Conservation (phyloP, 768 basidiomycete species). For the Plicaturopsis crispa region DNA sequence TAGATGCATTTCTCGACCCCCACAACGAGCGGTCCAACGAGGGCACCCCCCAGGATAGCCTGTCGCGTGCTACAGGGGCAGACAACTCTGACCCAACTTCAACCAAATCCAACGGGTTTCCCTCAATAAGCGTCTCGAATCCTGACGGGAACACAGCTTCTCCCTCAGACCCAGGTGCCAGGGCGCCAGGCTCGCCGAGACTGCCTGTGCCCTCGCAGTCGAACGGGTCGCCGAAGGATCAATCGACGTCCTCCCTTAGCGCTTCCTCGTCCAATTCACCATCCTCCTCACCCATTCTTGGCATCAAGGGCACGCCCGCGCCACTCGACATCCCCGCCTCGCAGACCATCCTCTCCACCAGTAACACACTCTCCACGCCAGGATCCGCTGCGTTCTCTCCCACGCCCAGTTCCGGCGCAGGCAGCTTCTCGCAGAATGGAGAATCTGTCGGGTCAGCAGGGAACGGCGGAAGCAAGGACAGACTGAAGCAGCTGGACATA, state of each 20-base stretch:
- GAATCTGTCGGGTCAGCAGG: constrained; percentile 29
- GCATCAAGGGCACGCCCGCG: constrained; percentile 34
- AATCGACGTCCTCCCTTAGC: neutral
- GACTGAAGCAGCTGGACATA: constrained; percentile 73
- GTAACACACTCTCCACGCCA: constrained; percentile 46
- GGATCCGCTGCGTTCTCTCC: constrained; percentile 35
- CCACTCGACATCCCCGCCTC: constrained; percentile 76
- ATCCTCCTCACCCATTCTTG: constrained; percentile 15
- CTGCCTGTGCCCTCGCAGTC: constrained; percentile 9
- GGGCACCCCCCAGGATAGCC: constrained; percentile 30
- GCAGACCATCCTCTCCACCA: constrained; percentile 78
- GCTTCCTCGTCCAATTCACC: constrained; percentile 14
- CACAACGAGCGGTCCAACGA: constrained; percentile 16
- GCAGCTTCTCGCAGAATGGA: constrained; percentile 24
- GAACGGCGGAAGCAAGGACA: constrained; percentile 41
- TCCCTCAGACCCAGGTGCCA: constrained; percentile 1
- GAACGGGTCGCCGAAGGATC: neutral
- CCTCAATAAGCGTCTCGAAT: constrained; percentile 37
- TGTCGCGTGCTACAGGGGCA: constrained; percentile 36
- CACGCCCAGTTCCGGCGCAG: constrained; percentile 18
- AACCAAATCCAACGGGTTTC: constrained; percentile 33
- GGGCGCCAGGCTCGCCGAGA: constrained; percentile 7
- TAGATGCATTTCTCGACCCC: constrained; percentile 36
- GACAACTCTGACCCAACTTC: constrained; percentile 33
- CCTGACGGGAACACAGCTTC: constrained; percentile 27